A percentile compares a stretch with the other conserved stretches of the same genome.
Conservation (phyloP, 768 basidiomycete genomes). For the Gautieria morchelliformis region DNA sequence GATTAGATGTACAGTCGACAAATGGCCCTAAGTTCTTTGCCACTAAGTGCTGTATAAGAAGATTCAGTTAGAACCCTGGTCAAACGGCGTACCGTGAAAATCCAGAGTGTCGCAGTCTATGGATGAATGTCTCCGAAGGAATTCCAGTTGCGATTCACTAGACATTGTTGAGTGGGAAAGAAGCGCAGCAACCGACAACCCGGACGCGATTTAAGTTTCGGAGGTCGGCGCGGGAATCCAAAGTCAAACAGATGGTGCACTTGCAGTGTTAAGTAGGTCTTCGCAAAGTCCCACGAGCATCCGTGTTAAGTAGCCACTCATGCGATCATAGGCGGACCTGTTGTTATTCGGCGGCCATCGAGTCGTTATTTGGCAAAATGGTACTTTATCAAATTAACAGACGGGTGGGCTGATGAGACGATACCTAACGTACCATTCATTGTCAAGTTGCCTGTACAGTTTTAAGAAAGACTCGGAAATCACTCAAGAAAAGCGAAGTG, state of each 20-base stretch:
- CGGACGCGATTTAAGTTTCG: background rate
- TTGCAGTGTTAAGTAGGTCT: too few relatives aligned
- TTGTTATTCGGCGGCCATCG: too few relatives aligned
- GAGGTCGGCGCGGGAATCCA: background rate
- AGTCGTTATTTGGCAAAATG: too few relatives aligned
- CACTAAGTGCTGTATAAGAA: background rate
- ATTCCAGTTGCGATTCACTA: background rate
- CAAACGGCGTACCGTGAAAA: background rate
- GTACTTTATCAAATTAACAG: too few relatives aligned
- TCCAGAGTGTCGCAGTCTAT: conserved; percentile 1
- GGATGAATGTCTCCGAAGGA: background rate
- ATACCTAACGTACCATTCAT: too few relatives aligned
- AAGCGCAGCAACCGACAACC: background rate
- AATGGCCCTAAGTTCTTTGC: conserved; percentile 6
- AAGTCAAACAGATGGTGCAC: background rate
- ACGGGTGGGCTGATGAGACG: too few relatives aligned
- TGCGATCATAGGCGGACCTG: too few relatives aligned
- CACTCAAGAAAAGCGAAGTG: too few relatives aligned
- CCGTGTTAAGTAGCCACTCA: too few relatives aligned
- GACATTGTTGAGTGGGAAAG: background rate
- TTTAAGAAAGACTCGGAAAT: too few relatives aligned
- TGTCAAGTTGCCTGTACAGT: too few relatives aligned
- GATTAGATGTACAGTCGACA: conserved; percentile 6
- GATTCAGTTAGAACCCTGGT: background rate
- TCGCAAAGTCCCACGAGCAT: too few relatives aligned